Evolutionary conservation across 768 basidiomycete species (phyloP).

Genomic region (Suillus cothurnatus): DNA sequence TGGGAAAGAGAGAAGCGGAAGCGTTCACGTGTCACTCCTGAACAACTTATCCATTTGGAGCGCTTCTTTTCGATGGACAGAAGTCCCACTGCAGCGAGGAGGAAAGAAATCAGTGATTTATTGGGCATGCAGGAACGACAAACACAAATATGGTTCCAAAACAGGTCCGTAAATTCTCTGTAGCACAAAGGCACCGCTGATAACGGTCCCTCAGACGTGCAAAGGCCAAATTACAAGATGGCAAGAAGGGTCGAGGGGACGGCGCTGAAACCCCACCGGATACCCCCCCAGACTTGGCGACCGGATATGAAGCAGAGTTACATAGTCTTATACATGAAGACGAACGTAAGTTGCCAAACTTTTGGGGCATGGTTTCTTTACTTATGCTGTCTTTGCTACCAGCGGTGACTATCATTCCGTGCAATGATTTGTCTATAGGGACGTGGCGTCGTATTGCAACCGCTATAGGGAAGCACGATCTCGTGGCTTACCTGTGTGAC

Average conservation of each 20-base stretch:
- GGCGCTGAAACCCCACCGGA: conserved; percentile 44
- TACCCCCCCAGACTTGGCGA: conserved; percentile 52
- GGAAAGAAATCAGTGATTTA: conserved; percentile 72
- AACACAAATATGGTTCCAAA: conserved; percentile 91
- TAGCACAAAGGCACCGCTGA: conserved; percentile 1
- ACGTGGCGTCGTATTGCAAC: conserved; percentile 77
- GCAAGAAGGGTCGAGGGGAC: conserved; percentile 46
- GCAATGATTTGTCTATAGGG: conserved; percentile 73
- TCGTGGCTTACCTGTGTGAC: conserved; percentile 78
- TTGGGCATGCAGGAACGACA: conserved; percentile 86
- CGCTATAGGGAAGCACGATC: conserved; percentile 55
- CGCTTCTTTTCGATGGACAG: conserved; percentile 67
- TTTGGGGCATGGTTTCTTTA: background rate
- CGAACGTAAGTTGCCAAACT: conserved; percentile 55
- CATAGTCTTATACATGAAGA: conserved; percentile 73
- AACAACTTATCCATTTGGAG: conserved; percentile 78
- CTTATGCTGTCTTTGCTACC: background rate
- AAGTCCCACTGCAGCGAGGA: conserved; percentile 69
- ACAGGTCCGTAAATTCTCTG: conserved; percentile 45
- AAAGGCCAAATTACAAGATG: conserved; percentile 75
- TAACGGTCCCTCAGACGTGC: conserved; percentile 57
- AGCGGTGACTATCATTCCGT: conserved; percentile 80
- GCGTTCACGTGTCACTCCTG: conserved; percentile 76
- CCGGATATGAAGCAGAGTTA: conserved; percentile 60
- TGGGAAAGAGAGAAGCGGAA: conserved; percentile 63